A percentile compares a stretch with the other conserved stretches of the same genome.
Evolutionary conservation across 768 basidiomycete species (phyloP).

Genomic region (Podaxis sp.): DNA sequence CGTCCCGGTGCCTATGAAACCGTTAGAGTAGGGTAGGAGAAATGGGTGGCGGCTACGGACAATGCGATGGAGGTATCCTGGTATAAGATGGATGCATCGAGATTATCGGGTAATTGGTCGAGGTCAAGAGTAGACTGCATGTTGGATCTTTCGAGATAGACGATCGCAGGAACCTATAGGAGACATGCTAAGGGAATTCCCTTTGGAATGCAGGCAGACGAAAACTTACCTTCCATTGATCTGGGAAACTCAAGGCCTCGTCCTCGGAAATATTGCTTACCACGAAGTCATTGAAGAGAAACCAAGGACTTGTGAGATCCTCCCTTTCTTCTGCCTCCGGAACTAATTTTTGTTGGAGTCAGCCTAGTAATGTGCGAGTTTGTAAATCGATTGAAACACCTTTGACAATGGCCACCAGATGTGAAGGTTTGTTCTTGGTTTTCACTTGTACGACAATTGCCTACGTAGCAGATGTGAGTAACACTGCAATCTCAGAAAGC

Average conservation of each 20-base stretch:
- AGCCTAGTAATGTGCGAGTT: neutral
- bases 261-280: conserved; percentile 83
- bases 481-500: neutral
- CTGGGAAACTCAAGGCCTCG: conserved; percentile 86
- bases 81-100: conserved; percentile 76
- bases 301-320: conserved; percentile 66
- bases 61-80: conserved; percentile 87
- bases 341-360: conserved; percentile 40
- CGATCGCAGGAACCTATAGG: conserved; percentile 74
- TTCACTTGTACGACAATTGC: conserved; percentile 81
- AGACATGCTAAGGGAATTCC: neutral
- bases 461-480: conserved; percentile 36
- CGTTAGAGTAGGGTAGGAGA: neutral
- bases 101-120: conserved; percentile 56
- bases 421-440: conserved; percentile 68
- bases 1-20: conserved; percentile 69
- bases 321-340: conserved; percentile 57
- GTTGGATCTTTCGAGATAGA: conserved; percentile 86
- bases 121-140: conserved; percentile 58
- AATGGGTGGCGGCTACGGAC: conserved; percentile 40
- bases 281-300: conserved; percentile 95
- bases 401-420: conserved; percentile 87
- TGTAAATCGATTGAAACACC: conserved; percentile 40
- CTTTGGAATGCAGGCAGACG: conserved; percentile 1
- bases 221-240: conserved; percentile 82